A percentile compares a stretch with the other conserved stretches of the same genome.
phyloP scores from a whole-genome alignment of 2,329 filamentous ascomycete species.

The Aureobasidium sp. region DNA sequence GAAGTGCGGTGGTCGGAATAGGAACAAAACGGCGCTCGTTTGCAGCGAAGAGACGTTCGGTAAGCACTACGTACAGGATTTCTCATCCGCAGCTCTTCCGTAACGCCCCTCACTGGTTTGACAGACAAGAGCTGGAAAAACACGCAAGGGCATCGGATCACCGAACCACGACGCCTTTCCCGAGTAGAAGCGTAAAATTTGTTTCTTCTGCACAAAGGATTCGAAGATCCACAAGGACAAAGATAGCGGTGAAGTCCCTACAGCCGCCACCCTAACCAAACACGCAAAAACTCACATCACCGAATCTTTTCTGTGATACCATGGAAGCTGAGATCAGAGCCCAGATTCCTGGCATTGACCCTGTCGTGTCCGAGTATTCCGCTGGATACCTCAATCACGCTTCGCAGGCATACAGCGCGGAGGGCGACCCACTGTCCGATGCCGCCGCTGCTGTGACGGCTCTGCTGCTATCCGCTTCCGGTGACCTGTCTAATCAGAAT shows the following conservation, averaged over 20 bases:
- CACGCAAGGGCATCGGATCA: constrained; percentile 2
- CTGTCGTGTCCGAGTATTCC: constrained; percentile 31
- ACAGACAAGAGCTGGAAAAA: constrained; percentile 9
- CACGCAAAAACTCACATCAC: constrained; percentile 2
- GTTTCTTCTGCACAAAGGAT: neutral
- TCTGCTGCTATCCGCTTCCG: constrained; percentile 86
- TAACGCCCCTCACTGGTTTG: constrained; percentile 4
- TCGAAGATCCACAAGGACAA: constrained; percentile 6
- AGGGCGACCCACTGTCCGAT: constrained; percentile 72
- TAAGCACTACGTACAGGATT: neutral
- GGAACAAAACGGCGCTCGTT: neutral
- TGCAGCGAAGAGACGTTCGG: neutral
- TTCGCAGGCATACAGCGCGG: constrained; percentile 70
- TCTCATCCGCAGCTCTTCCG: constrained; percentile 2
- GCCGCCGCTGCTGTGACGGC: constrained; percentile 80
- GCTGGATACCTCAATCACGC: constrained; percentile 92
- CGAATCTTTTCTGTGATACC: neutral
- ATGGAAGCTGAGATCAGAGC: constrained; percentile 32
- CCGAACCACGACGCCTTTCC: neutral
- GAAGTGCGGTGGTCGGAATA: neutral
- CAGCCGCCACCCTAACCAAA: constrained; percentile 11
- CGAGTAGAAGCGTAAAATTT: constrained; percentile 4
- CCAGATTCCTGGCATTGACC: constrained; percentile 29
- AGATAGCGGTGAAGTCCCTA: constrained; percentile 6
- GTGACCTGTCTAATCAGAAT: constrained; percentile 62